phyloP scores from a whole-genome alignment of 2,329 filamentous ascomycete species.

The Botryotinia calthae region DNA sequence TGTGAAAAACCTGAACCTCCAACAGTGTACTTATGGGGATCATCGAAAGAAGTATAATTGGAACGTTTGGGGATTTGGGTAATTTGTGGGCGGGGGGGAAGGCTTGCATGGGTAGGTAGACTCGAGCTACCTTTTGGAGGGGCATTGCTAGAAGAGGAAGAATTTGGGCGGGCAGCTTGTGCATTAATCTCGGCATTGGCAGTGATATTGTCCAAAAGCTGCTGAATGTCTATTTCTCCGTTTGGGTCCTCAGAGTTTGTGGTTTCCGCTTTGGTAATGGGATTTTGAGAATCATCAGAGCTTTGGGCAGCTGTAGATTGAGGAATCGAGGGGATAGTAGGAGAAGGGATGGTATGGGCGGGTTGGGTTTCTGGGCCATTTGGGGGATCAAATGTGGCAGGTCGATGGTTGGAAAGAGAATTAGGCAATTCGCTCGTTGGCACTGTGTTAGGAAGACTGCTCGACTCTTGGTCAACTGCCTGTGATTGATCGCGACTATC shows the following conservation, averaged over 20 bases:
- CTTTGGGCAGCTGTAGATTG: slow-evolving; percentile 27
- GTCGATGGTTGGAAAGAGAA: slow-evolving; percentile 25
- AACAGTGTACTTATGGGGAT: slow-evolving; percentile 37
- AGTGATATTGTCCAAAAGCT: slow-evolving; percentile 41
- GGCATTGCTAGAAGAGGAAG: slow-evolving; percentile 29
- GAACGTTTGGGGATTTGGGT: slow-evolving; percentile 29
- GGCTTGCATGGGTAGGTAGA: slow-evolving; percentile 39
- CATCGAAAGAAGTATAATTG: slow-evolving; percentile 32
- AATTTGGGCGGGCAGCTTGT: slow-evolving; percentile 26
- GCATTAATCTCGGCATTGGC: slow-evolving; percentile 40
- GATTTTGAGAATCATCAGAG: slow-evolving; percentile 21
- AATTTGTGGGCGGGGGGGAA: slow-evolving; percentile 40
- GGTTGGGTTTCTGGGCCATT: slow-evolving; percentile 27
- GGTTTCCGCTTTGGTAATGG: slow-evolving; percentile 27
- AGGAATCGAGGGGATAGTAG: slow-evolving; percentile 24
- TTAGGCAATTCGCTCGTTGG: slow-evolving; percentile 28
- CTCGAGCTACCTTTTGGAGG: slow-evolving; percentile 30
- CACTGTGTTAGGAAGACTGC: slow-evolving; percentile 30
- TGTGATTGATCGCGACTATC: slow-evolving; percentile 39
- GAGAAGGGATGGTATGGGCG: slow-evolving; percentile 29
- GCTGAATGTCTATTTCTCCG: slow-evolving; percentile 41
- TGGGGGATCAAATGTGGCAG: slow-evolving; percentile 25
- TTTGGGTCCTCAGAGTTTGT: slow-evolving; percentile 32
- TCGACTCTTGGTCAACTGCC: slow-evolving; percentile 34
- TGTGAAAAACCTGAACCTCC: slow-evolving; percentile 33